A percentile compares a stretch with the other conserved stretches of the same genome.
Evolutionary conservation across 2,329 filamentous ascomycete genomes (phyloP).

Genomic region (Trichoderma atroviride): DNA sequence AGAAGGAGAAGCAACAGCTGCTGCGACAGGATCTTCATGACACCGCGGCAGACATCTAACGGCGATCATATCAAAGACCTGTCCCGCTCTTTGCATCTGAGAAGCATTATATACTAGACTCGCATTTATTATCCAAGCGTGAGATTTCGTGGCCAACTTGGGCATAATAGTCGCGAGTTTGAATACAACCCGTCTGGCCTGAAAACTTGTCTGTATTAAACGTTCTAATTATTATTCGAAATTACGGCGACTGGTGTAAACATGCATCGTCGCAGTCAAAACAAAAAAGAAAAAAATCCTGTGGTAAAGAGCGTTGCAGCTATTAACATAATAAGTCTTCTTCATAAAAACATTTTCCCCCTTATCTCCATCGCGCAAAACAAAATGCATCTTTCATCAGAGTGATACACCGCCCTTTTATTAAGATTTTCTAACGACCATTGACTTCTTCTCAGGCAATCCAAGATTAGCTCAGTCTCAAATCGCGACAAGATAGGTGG

Average conservation of each 20-base stretch:
- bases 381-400: constrained; percentile 26
- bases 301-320: constrained; percentile 26
- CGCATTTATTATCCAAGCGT: neutral
- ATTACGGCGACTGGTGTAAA: neutral
- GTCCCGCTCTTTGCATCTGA: neutral
- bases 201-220: constrained; percentile 5
- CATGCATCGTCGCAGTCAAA: neutral
- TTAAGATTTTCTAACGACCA: constrained; percentile 17
- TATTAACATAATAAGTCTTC: constrained; percentile 27
- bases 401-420: constrained; percentile 14
- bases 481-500: neutral
- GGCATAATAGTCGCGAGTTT: neutral
- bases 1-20: neutral
- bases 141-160: neutral
- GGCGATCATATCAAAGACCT: neutral
- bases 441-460: constrained; percentile 5
- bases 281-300: constrained; percentile 26
- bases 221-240: constrained; percentile 15
- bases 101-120: neutral
- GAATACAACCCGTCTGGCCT: neutral
- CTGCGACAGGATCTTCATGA: neutral
- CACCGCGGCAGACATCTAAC: too few species aligned
- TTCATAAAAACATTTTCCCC: constrained; percentile 13
- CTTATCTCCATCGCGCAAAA: constrained; percentile 25
- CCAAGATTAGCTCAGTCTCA: constrained; percentile 13